These are phyloP conservation scores for Microbotryum scabiosae DNA, from an alignment of 1,284 basidiomycete genomes.

Conservation along the genomic window DNA sequence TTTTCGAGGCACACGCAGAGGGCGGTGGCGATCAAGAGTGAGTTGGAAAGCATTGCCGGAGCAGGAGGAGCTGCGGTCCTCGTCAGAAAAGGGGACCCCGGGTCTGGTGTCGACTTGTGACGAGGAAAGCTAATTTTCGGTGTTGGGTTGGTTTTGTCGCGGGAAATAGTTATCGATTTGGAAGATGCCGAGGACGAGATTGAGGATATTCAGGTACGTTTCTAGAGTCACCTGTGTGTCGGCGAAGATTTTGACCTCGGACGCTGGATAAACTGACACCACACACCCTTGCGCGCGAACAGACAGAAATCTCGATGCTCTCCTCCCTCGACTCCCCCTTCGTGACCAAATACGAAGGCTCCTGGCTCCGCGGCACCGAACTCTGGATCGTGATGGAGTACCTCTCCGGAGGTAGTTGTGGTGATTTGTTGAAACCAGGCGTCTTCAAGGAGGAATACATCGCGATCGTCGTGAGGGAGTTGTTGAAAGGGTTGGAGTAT, in stretches of 20 bases:
- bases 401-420: slow-evolving; percentile 43
- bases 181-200: slow-evolving; percentile 99
- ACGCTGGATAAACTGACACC: not conserved
- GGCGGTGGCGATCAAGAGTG: slow-evolving; percentile 59
- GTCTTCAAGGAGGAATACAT: slow-evolving; percentile 97
- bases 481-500: slow-evolving; percentile 87
- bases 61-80: too few relatives aligned
- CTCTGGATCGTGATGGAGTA: slow-evolving; percentile 99
- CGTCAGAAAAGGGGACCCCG: too few relatives aligned
- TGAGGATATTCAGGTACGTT: slow-evolving; percentile 88
- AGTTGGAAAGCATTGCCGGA: not conserved
- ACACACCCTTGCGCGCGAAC: not conserved
- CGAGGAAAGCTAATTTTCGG: not conserved
- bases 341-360: slow-evolving; percentile 71
- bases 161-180: slow-evolving; percentile 73
- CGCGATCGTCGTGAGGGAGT: slow-evolving; percentile 87
- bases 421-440: slow-evolving; percentile 65
- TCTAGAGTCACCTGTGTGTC: not conserved
- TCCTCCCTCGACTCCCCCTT: slow-evolving; percentile 93
- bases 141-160: too few relatives aligned
- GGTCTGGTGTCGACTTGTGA: not conserved
- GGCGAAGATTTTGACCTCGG: not conserved
- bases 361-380: slow-evolving; percentile 46
- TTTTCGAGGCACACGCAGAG: slow-evolving; percentile 86
- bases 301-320: slow-evolving; percentile 82